Evolutionary conservation across 345 rosid species (phyloP).

Genomic region (Eucalyptus rudis): DNA sequence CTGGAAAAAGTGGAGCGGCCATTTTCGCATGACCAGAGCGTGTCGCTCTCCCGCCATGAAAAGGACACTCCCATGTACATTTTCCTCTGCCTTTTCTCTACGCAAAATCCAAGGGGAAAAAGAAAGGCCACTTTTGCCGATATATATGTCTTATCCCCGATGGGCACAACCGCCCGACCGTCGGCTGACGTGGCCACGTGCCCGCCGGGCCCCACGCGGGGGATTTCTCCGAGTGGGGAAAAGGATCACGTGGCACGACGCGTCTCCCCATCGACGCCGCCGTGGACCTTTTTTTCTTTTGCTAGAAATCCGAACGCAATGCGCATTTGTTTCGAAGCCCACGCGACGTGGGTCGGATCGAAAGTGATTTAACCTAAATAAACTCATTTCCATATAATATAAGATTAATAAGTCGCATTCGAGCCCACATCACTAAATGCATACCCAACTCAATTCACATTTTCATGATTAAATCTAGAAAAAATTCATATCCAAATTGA

Average conservation of each 20-base stretch:
- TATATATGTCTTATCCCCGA: background rate
- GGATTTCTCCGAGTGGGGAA: background rate
- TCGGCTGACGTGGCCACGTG: constrained; percentile 33
- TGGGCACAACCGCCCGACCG: background rate
- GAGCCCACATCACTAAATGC: rapidly evolving
- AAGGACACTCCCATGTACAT: background rate
- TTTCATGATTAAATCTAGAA: rapidly evolving
- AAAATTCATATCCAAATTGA: rapidly evolving
- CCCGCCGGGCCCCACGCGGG: constrained; percentile 2
- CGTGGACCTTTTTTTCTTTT: background rate
- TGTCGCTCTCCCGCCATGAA: background rate
- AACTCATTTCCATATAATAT: too few relatives aligned
- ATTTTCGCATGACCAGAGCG: background rate
- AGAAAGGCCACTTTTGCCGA: background rate
- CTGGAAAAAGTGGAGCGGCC: background rate
- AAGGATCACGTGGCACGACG: background rate
- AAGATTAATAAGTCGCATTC: too few relatives aligned
- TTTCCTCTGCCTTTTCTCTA: too few relatives aligned
- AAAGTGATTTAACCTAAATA: too few relatives aligned
- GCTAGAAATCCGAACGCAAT: background rate
- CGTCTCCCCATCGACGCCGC: background rate
- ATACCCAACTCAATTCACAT: rapidly evolving
- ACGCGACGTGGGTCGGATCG: background rate
- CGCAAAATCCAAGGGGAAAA: background rate
- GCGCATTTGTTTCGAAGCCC: background rate